Evolutionary conservation across 768 basidiomycete species (phyloP), one percentile per base, ranked within the genome.

Genomic region (Amanita muscaria): DNA sequence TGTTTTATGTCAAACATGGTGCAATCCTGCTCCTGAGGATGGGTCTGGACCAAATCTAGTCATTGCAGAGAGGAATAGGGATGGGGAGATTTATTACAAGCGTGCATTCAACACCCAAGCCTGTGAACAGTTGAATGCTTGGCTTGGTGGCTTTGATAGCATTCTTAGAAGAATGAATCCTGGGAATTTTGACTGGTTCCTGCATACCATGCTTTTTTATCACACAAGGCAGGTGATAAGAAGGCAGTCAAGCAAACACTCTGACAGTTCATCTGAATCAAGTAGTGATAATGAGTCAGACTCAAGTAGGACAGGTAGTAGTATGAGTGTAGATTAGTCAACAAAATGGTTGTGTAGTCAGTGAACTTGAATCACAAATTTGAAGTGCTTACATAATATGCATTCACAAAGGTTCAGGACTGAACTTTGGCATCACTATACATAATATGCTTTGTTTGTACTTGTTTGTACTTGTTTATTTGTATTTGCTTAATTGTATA

Each of bases 41-140:
- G 35, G 35, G 5, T 5, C 10, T 6, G 35, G 6, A 16, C 35
- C 35, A 36, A 36, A 36, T n/a, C 35, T 36, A 9, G 35, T 36
- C 21, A 36, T 36, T n/a, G n/a, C 35, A 15, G 21, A 12, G 40
- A 30, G 15, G 15, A 5, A 7, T 30, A 18, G 6, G 3, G 40
- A 42, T 42, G 27, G 40, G 8, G 7, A 36, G 19, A 6, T 25
- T 3, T 30, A 30, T 30, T 2, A 12, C 5, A 30, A 16, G 25
- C 6, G 15, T 30, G 40, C 24, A 42, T 30, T 30, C 8, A 30
- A 30, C 12, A 42, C 24, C 9, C 40, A 42, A 15, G 40, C 40
- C 21, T 42, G 40, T 42, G 40, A 42, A 30, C 40, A 42, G n/a
- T 30, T 48, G n/a, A 48, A 48, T 48, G 47, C 47, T 4, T 48